These are phyloP conservation scores for Chrysopogon serrulatus DNA, from an alignment of 176 grass and related monocot genomes.

Conservation along the genomic window DNA sequence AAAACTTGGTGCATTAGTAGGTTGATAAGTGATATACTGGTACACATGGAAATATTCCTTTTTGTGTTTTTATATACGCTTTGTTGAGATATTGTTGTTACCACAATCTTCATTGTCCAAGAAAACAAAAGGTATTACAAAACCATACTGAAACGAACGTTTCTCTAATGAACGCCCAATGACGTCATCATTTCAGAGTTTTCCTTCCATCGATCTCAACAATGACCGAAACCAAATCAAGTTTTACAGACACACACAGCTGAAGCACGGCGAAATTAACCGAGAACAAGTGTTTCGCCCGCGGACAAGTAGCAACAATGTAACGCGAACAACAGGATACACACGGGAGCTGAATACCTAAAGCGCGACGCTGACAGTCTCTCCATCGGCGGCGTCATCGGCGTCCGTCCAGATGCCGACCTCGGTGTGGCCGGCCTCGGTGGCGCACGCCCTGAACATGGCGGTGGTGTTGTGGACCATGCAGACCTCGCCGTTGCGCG, in stretches of 20 bases:
- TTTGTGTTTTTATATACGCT: no score
- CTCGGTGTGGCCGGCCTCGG: slow-evolving; percentile 52
- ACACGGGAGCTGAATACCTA: background rate
- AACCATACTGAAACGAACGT: no score
- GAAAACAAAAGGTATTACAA: no score
- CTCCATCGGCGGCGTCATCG: background rate
- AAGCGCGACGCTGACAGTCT: background rate
- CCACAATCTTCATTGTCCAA: no score
- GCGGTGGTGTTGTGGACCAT: slow-evolving; percentile 75
- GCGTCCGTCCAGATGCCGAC: slow-evolving; percentile 59
- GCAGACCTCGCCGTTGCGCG: slow-evolving; percentile 42
- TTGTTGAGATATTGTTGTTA: no score
- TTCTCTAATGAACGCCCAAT: no score
- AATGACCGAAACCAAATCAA: background rate
- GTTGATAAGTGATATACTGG: no score
- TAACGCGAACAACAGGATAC: background rate
- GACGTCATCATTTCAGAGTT: no score
- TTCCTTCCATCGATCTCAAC: no score
- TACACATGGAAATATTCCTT: no score
- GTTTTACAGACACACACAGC: background rate
- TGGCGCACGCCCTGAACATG: slow-evolving; percentile 93
- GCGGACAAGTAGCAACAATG: background rate
- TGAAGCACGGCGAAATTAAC: background rate
- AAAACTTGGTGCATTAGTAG: no score
- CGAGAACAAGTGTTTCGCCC: background rate